Percentiles rank a stretch among this genome's conserved stretches.
Evolutionary conservation across 2,329 filamentous ascomycete genomes (phyloP).

Genomic region (Sclerotinia sclerotiorum): DNA sequence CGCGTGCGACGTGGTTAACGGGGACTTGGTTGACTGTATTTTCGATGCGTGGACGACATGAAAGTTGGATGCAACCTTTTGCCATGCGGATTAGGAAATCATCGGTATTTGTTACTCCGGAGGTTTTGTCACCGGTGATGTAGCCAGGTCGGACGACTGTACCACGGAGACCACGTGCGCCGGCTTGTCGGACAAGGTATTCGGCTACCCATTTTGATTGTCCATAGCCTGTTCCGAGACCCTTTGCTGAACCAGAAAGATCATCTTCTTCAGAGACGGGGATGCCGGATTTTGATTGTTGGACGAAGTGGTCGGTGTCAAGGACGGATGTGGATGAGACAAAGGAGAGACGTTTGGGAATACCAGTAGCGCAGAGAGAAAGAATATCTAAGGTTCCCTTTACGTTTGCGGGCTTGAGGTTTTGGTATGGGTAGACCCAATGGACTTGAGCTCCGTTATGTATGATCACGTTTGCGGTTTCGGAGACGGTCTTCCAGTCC

Average conservation of each 20-base stretch:
- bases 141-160: constrained; percentile 82
- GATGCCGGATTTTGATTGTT: constrained; percentile 65
- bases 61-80: constrained; percentile 84
- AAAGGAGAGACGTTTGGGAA: constrained; percentile 77
- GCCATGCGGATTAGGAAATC: constrained; percentile 86
- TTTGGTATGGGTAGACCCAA: constrained; percentile 77
- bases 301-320: constrained; percentile 78
- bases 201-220: constrained; percentile 82
- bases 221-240: constrained; percentile 84
- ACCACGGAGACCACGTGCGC: constrained; percentile 71
- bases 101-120: constrained; percentile 75
- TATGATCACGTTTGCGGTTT: constrained; percentile 69
- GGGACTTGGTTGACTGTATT: constrained; percentile 92
- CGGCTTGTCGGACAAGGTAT: constrained; percentile 73
- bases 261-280: constrained; percentile 75
- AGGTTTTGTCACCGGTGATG: constrained; percentile 69
- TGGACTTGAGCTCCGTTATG: constrained; percentile 83
- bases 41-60: constrained; percentile 68
- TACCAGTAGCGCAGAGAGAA: constrained; percentile 71
- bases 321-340: constrained; percentile 80
- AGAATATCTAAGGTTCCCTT: constrained; percentile 76
- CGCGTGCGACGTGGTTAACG: constrained; percentile 77
- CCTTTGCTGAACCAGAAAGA: constrained; percentile 70
- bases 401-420: constrained; percentile 73
- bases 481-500: constrained; percentile 63